Evolutionary conservation across 257 asterid species (phyloP), one percentile per base, ranked within the genome.

Genomic region (Plantago elongata): DNA sequence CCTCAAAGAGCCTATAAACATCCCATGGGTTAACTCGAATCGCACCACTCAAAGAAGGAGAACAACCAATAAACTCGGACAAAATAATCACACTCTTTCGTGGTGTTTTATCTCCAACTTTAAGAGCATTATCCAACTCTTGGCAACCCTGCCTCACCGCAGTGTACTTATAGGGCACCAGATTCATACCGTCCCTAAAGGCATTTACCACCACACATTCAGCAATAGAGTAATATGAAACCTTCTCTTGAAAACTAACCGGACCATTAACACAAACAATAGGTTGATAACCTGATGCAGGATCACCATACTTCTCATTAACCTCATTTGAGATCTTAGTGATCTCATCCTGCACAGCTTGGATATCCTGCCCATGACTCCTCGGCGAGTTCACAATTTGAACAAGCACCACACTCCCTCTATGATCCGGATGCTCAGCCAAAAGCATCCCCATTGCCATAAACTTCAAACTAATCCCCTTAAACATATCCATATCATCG

Each of bases 331-430:
- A 77, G 6, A 77, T 75, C 43, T 13, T 54, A n/a, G 17, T 70
- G 37, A 77, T 75, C 79, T 82, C 88, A 16, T 64, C 64, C 73
- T 70, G 83, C 51, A 88, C 79, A 65, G 85, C 96, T 77, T 78
- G 75, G 6, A 88, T 95, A 14, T 88, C 96, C 74, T 75, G 85
- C 51, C 96, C 96, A 58, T 90, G 75, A 60, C 96, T 95, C 67
- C 95, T 75, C 17, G 96, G 95, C 13, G 96, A 95, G 64, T 83
- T 83, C 3, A 90, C 95, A 59, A 87, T 84, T 68, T 87, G 95
- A 60, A 84, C 83, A 72, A 84, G 61, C 50, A 87, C 90, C 34
- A 87, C 81, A 66, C 81, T 83, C 52, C 92, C 91, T 45, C 90
- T 74, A 72, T 72, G 73, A 15, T 79, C 74, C 13, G 87, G 91